These are phyloP conservation scores for Oldenlandia corymbosa DNA, from an alignment of 257 asterid species.

Conservation along the genomic window DNA sequence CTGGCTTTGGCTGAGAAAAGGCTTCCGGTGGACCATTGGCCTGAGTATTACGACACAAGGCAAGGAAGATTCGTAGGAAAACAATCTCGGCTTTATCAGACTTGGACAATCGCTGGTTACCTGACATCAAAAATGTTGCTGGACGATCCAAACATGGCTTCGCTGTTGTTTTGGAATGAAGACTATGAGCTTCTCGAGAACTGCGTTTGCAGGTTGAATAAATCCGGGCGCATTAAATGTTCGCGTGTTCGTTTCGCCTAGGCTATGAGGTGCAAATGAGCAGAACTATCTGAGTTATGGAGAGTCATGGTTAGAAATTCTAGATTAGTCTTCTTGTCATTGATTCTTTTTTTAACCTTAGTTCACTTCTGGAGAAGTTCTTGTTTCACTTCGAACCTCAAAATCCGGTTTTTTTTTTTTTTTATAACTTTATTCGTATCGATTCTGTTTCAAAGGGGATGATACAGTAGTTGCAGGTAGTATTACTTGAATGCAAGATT, in stretches of 20 bases:
- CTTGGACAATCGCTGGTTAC: conserved; percentile 43
- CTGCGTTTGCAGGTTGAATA: conserved; percentile 30
- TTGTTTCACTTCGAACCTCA: too few relatives aligned
- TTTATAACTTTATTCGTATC: too few relatives aligned
- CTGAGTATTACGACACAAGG: conserved; percentile 40
- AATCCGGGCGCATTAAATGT: conserved; percentile 24
- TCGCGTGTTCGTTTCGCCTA: conserved; percentile 18
- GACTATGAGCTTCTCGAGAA: conserved; percentile 38
- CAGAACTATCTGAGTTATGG: too few relatives aligned
- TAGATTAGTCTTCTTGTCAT: too few relatives aligned
- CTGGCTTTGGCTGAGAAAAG: conserved; percentile 33
- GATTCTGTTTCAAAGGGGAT: too few relatives aligned
- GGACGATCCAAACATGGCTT: conserved; percentile 32
- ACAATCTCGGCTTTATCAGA: conserved; percentile 34
- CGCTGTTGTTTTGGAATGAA: conserved; percentile 35
- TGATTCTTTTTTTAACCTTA: too few relatives aligned
- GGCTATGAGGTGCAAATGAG: too few relatives aligned
- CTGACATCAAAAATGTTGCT: conserved; percentile 34
- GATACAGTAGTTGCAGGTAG: too few relatives aligned
- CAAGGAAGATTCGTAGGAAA: conserved; percentile 35
- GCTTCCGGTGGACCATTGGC: conserved; percentile 37
- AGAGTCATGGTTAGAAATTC: too few relatives aligned
- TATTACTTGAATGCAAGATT: too few relatives aligned
- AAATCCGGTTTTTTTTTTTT: too few relatives aligned
- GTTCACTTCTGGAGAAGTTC: too few relatives aligned